These are phyloP conservation scores for Rhododendron vialii DNA, from an alignment of 148 eudicot species.

Conservation along the genomic window DNA sequence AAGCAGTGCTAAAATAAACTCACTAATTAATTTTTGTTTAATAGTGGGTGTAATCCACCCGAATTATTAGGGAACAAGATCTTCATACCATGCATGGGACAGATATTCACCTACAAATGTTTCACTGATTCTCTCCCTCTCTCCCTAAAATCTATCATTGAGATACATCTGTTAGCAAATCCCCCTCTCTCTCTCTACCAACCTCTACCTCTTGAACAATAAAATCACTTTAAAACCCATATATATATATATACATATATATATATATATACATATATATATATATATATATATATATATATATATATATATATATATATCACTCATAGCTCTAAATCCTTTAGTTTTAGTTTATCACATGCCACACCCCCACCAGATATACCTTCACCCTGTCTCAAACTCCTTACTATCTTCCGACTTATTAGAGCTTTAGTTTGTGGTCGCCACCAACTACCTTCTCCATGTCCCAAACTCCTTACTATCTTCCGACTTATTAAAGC, in stretches of 20 bases:
- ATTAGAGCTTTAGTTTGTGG: too few relatives aligned
- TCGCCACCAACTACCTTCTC: too few relatives aligned
- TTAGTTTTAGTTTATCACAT: too few relatives aligned
- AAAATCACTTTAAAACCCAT: neutral
- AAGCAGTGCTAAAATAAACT: neutral
- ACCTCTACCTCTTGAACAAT: neutral
- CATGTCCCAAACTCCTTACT: too few relatives aligned
- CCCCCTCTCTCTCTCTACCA: neutral
- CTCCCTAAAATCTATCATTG: neutral
- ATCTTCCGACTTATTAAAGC: too few relatives aligned
- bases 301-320: too few relatives aligned
- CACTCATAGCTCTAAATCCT: too few relatives aligned
- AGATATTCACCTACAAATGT: neutral
- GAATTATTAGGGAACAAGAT: neutral
- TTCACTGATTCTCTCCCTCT: neutral
- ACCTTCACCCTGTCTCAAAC: too few relatives aligned
- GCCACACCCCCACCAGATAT: too few relatives aligned
- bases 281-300: neutral
- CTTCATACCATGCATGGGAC: neutral
- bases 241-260: neutral
- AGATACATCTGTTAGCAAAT: neutral
- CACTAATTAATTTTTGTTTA: neutral
- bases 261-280: too few relatives aligned
- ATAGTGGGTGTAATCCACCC: neutral
- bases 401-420: too few relatives aligned